A percentile compares a stretch with the other conserved stretches of the same genome.
These are phyloP conservation scores for Middelhovenomyces tepae DNA, from an alignment of 805 yeast species.

Conservation along the genomic window DNA sequence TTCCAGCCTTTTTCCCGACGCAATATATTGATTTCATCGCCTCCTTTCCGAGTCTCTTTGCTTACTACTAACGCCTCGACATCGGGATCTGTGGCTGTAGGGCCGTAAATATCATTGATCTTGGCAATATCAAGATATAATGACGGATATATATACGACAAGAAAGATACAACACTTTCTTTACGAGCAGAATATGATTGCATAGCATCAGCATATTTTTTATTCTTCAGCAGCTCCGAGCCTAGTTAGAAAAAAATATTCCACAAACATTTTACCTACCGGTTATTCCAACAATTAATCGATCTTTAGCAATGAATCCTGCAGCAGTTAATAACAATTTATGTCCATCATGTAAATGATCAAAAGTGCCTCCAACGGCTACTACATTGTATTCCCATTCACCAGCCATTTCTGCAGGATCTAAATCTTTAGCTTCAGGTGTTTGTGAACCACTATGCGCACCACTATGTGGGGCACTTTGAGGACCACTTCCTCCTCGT, in stretches of 20 bases:
- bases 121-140: slow-evolving; percentile 45
- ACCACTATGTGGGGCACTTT: not conserved
- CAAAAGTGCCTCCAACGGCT: slow-evolving; percentile 93
- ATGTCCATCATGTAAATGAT: slow-evolving; percentile 94
- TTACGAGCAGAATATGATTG: slow-evolving; percentile 51
- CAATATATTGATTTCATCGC: slow-evolving; percentile 55
- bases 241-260: too few species aligned
- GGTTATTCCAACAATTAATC: slow-evolving; percentile 75
- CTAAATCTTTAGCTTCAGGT: slow-evolving; percentile 13
- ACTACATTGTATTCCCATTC: slow-evolving; percentile 13
- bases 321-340: slow-evolving; percentile 71
- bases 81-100: slow-evolving; percentile 66
- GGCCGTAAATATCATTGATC: slow-evolving; percentile 86
- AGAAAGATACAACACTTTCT: slow-evolving; percentile 38
- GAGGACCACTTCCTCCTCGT: slow-evolving; percentile 12
- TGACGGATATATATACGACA: slow-evolving; percentile 39
- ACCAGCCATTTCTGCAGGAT: slow-evolving; percentile 11
- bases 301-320: slow-evolving; percentile 45
- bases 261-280: too few species aligned
- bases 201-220: slow-evolving; percentile 58
- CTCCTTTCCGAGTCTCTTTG: slow-evolving; percentile 72
- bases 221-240: slow-evolving; percentile 58
- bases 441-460: slow-evolving; percentile 6
- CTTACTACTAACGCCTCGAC: slow-evolving; percentile 79
- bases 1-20: slow-evolving; percentile 51